Evolutionary conservation across 1,284 basidiomycete species (phyloP), one percentile per base, ranked within the genome.

Genomic region (Amylostereum areolatum): DNA sequence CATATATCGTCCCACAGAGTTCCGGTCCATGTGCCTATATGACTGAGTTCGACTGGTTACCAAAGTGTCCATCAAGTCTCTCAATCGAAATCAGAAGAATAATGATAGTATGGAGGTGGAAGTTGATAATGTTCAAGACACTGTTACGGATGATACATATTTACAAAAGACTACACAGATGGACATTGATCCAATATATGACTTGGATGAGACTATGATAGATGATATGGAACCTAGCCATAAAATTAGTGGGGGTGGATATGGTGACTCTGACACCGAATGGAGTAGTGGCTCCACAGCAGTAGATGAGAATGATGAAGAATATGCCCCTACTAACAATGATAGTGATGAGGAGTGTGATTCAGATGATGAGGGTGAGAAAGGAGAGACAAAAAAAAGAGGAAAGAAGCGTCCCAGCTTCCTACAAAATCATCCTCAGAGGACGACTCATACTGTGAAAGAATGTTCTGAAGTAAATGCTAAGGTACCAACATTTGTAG

Each of bases 401-500:
- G 5, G 41, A 47, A 43, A 12, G 18, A 33, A 48, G 18, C 47
- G 32, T n/a, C 30, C 45, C 28, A 28, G 24, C 9, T 53, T 55
- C 37, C 49, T 46, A 18, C 10, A 34, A 35, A 34, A 46, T 7
- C 56, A 61, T 49, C 49, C 56, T 9, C 51, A 55, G 30, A 11
- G 28, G 28, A 29, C 40, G 1, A 55, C 52, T 12, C 54, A 58
- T 47, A n/a, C 47, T 39, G 48, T 51, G 2, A 9, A 32, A 34
- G 7, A 54, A 32, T 18, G 30, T 27, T 6, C 30, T 34, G 47
- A 54, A 27, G 8, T n/a, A 12, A 25, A 49, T 29, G 40, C 39
- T 10, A 41, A 46, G 12, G 50, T 58, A 0, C 49, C 53, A 1
- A 51, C 56, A 43, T 56, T 61, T 50, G 43, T 55, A 8, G 56